Evolutionary conservation across 108 stramenopile species (phyloP).

Genomic region (Skeletonema grethae): DNA sequence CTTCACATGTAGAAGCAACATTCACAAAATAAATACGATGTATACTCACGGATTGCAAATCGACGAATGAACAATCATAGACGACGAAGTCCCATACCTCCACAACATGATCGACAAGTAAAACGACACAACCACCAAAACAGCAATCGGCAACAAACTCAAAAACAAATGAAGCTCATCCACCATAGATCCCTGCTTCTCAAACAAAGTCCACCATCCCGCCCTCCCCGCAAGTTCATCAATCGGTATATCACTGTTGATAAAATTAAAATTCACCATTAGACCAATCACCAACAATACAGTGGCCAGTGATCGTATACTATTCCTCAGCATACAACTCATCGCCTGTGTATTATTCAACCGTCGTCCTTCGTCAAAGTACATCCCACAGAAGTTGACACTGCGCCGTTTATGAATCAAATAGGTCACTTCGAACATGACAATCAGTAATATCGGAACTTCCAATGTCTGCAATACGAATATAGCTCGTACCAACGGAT

Average conservation of each 20-base stretch:
- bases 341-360: conserved; percentile 41
- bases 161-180: conserved; percentile 41
- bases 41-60: conserved; percentile 29
- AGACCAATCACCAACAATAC: conserved; percentile 38
- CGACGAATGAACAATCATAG: conserved; percentile 56
- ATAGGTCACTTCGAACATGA: conserved; percentile 53
- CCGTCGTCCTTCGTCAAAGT: conserved; percentile 55
- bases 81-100: conserved; percentile 50
- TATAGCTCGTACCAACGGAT: conserved; percentile 26
- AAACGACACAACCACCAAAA: conserved; percentile 34
- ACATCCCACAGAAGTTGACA: conserved; percentile 62
- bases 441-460: conserved; percentile 45
- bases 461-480: conserved; percentile 40
- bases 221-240: conserved; percentile 35
- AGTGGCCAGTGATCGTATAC: conserved; percentile 45
- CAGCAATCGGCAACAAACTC: conserved; percentile 48
- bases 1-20: conserved; percentile 1
- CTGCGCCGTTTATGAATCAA: conserved; percentile 51
- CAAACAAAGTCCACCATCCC: conserved; percentile 42
- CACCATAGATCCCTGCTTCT: conserved; percentile 6
- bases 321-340: conserved; percentile 52
- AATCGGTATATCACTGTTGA: conserved; percentile 8
- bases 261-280: conserved; percentile 49
- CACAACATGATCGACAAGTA: conserved; percentile 53
- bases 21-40: not conserved